Evolutionary conservation across 2,329 filamentous ascomycete genomes (phyloP), one percentile per base, ranked within the genome.

Genomic region (Aspergillus japonicus): DNA sequence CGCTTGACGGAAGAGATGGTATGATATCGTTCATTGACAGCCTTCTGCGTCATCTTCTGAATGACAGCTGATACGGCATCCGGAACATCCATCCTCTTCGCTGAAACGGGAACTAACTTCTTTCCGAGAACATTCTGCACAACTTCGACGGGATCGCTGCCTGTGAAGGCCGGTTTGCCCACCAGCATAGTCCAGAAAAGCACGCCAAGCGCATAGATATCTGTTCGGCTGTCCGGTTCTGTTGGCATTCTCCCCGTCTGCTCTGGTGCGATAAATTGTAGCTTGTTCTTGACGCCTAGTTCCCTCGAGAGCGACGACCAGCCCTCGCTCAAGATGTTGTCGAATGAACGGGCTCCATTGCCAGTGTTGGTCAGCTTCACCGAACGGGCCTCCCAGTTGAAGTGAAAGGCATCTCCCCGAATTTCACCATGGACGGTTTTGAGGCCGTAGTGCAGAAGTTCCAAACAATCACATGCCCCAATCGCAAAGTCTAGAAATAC

Each of bases 181-280:
- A 91, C 90, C 50, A 96, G 80, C 69, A 96, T 85, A 8, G 86
- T 91, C 89, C 92, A 97, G 73, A 97, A 94, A 1, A 97, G 76
- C 44, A 97, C 88, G 4, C 94, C 94, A 1, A 97, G 80, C 0
- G 91, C 93, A 78, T 97, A 97, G 33, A 97, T 96, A 74, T 98
- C 94, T 16, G 94, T 97, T 47, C 94, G 86, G 48, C 86, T 91
- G 75, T 97, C 94, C 1, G 94, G 94, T 73, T 97, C 93, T 3
- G 91, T 92, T 2, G 92, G 91, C 84, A 97, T 89, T 21, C 94
- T 88, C 14, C 94, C 94, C 2, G 94, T 97, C 79, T 97, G 94
- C 72, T 98, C 94, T 0, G 94, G 93, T 50, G 92, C 94, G 71
- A 97, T 96, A 71, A 92, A 97, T 54, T 93, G 87, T 21, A 98